Conservation (phyloP, 2,329 filamentous ascomycete species). For the Nemania bipapillata region DNA sequence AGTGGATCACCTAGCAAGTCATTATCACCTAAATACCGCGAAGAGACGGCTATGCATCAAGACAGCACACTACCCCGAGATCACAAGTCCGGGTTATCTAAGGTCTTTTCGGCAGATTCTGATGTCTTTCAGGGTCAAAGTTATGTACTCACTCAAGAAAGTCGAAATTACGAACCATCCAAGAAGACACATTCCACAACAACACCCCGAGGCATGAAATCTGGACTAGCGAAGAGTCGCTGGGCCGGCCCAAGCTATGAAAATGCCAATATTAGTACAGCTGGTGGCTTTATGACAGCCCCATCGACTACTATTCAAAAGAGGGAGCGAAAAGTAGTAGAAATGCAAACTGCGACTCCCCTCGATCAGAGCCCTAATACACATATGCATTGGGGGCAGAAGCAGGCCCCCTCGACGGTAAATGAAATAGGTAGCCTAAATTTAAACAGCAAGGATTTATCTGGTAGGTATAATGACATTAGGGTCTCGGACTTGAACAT, state of each 20-base stretch:
- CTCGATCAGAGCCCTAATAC: background rate
- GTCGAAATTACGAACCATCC: background rate
- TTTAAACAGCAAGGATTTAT: background rate
- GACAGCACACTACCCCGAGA: background rate
- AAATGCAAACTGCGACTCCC: background rate
- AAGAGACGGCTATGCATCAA: background rate
- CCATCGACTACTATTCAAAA: background rate
- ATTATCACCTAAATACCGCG: background rate
- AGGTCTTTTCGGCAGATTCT: background rate
- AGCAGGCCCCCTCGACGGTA: background rate
- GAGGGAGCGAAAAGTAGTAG: background rate
- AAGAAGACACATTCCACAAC: background rate
- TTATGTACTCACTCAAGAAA: background rate
- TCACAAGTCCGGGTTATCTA: background rate
- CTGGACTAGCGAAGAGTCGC: constrained; percentile 18
- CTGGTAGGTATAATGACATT: background rate
- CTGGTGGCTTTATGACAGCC: background rate
- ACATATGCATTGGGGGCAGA: background rate
- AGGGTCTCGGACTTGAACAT: background rate
- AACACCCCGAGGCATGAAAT: background rate
- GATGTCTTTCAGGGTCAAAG: background rate
- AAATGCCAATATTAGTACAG: background rate
- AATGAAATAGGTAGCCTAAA: background rate
- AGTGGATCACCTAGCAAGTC: background rate
- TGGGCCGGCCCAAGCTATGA: constrained; percentile 20